Evolutionary conservation across 495 filamentous ascomycete genomes (phyloP), one percentile per base, ranked within the genome.

Genomic region (Bryoglossum gracile): DNA sequence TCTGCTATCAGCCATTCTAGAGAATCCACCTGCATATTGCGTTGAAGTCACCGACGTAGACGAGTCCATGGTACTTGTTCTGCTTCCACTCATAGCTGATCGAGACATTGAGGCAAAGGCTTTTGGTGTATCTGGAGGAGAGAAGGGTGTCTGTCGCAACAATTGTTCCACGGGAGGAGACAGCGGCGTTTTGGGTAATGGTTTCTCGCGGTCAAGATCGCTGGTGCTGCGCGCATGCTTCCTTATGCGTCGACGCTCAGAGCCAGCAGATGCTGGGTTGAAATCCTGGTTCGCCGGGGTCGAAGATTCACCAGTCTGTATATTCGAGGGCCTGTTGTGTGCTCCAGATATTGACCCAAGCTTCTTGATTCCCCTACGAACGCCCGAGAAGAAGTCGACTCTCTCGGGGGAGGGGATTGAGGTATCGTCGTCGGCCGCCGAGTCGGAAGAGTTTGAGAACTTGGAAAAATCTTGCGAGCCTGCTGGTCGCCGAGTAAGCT

Each of bases 51-150:
- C 68, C n/a, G 79, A 75, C 17, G 59, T 71, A 24, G 65, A 65
- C 18, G 81, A 80, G 52, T 86, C 82, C 67, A 83, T 78, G 0
- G 75, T 80, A 58, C 69, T 77, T 18, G 72, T 69, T 46, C 75
- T 63, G 58, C 61, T 70, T 13, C 72, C 69, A 60, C 35, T 46
- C 37, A 42, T 35, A 21, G 50, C 51, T 41, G 50, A 34, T 38
- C 51, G 47, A 24, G 54, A 57, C 54, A 60, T 60, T 19, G 37
- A 16, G 18, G 42, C 24, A 23, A 41, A 42, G 16, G 41, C 37
- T 55, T 50, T 52, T 4, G 54, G 50, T 4, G 58, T 60, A 25
- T 54, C 47, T 8, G 48, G 48, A 13, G 53, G 46, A 9, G 43
- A 54, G 25, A 49, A 48, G 8, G 32, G 37, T 4, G 21, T 53